phyloP scores from a whole-genome alignment of 768 basidiomycete species.

The Collybia sp. region DNA sequence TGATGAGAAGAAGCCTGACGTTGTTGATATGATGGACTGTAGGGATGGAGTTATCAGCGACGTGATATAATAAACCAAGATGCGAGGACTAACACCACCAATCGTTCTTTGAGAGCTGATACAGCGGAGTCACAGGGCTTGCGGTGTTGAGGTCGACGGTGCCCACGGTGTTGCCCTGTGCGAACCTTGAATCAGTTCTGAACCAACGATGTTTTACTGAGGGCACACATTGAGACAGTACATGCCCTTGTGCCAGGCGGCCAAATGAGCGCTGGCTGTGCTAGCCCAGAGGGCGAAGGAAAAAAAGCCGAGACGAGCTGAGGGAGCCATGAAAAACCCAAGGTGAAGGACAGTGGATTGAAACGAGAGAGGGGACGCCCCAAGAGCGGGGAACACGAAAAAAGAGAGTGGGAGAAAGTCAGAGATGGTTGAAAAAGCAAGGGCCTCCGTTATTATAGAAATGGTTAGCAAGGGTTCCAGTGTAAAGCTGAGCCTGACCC shows the following conservation, averaged over 20 bases:
- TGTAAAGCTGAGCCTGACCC: too few species aligned
- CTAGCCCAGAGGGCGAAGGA: constrained; percentile 3
- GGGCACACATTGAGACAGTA: constrained; percentile 38
- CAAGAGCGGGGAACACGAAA: too few species aligned
- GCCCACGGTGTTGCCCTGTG: constrained; percentile 15
- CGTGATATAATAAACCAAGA: background rate
- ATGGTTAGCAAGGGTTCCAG: too few species aligned
- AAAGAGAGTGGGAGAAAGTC: too few species aligned
- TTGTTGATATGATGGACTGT: constrained; percentile 31
- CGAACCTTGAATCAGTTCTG: background rate
- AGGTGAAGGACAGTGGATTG: constrained; percentile 9
- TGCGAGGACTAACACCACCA: constrained; percentile 40
- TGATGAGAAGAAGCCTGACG: constrained; percentile 15
- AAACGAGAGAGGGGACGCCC: constrained; percentile 7
- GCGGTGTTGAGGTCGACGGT: constrained; percentile 31
- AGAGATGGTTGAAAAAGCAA: too few species aligned
- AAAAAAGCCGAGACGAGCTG: constrained; percentile 6
- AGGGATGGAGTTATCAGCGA: constrained; percentile 4
- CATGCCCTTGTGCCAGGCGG: constrained; percentile 38
- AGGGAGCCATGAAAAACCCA: too few species aligned
- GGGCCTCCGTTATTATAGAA: too few species aligned
- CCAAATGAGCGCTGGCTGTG: constrained; percentile 33
- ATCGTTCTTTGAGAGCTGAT: constrained; percentile 29
- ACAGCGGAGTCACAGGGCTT: constrained; percentile 36
- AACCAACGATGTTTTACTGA: background rate